Base-by-base conservation (phyloP, 257 asterid species). In the Primulina eburnea region DNA sequence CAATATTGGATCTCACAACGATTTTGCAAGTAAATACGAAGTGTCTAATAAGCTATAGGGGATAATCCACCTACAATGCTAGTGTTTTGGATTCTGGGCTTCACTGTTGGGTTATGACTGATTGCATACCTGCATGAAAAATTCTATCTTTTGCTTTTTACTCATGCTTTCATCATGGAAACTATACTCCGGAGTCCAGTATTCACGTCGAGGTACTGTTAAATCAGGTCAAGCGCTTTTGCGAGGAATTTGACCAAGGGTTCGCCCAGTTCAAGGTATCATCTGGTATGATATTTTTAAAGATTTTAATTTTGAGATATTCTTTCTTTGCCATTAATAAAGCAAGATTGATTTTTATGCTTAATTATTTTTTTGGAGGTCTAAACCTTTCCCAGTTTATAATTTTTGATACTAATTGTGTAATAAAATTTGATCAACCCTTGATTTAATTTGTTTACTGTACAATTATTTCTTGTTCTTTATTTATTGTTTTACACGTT, bases 191-290 rank as follows among this genome's bases (percentile, higher is more conserved):
- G 4, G 34, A 24, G 37, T 37, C 20, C 16, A 32, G 34, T 30
- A 21, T 52, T 69, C 52, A 66, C 62, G n/a, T 78, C 72, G 61
- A 62, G 0, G 70, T 67, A 37, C 38, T 77, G 33, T 62, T 60
- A 9, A 38, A 85, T 82, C 86, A 88, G 97, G 85, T 92, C 68
- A 85, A 77, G 79, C 81, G 71, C 71, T 81, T 92, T 30, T 87
- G 93, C 50, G 76, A 85, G 79, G 97, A 92, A 67, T 82, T 88
- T 58, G 87, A 85, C 75, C 87, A 82, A 38, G 93, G 89, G 74
- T 77, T 84, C 71, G 53, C 77, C 43, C 92, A 88, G 79, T 77
- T 80, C 97, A 85, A 88, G 90, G 90, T 84, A 87, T 83, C 94
- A 83, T 67, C 82, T 85, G 97, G 98, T 92, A 92, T 84, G 96